Evolutionary conservation across 352 stramenopile species (phyloP).

Genomic region (Phytophthora kernoviae): DNA sequence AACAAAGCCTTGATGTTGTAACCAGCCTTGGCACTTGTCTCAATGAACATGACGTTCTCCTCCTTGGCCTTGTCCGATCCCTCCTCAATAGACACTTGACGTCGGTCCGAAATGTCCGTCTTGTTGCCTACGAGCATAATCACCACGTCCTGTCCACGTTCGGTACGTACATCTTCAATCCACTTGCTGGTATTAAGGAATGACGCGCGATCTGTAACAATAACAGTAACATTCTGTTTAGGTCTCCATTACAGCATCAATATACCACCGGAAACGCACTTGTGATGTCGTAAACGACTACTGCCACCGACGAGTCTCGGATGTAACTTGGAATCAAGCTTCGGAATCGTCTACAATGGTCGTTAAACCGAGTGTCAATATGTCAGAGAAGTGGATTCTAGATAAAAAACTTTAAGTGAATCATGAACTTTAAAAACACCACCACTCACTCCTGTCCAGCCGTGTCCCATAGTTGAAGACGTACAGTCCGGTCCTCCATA

Average conservation of each 20-base stretch:
- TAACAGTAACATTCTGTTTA: background rate
- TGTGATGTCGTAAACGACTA: slow-evolving; percentile 99
- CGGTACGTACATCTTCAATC: slow-evolving; percentile 98
- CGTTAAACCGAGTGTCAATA: no score
- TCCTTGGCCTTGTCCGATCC: slow-evolving; percentile 98
- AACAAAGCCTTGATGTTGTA: slow-evolving; percentile 99
- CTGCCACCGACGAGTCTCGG: slow-evolving; percentile 98
- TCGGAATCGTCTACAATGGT: slow-evolving; percentile 86
- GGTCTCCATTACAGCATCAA: background rate
- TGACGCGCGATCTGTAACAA: slow-evolving; percentile 88
- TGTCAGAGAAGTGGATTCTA: slow-evolving; percentile 5
- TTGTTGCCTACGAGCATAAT: slow-evolving; percentile 99
- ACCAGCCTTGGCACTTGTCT: slow-evolving; percentile 98
- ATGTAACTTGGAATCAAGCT: slow-evolving; percentile 98
- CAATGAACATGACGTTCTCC: slow-evolving; percentile 99
- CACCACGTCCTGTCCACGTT: slow-evolving; percentile 98
- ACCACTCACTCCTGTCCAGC: slow-evolving; percentile 94
- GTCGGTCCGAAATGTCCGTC: slow-evolving; percentile 98
- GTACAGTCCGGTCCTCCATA: slow-evolving; percentile 97
- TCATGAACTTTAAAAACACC: background rate
- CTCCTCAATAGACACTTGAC: slow-evolving; percentile 97
- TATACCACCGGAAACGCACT: slow-evolving; percentile 66
- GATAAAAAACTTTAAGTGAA: no score
- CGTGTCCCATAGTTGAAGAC: slow-evolving; percentile 99
- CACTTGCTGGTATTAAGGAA: slow-evolving; percentile 99